phyloP scores from a whole-genome alignment of 2,329 filamentous ascomycete genomes.

The Diplodia mutila region DNA sequence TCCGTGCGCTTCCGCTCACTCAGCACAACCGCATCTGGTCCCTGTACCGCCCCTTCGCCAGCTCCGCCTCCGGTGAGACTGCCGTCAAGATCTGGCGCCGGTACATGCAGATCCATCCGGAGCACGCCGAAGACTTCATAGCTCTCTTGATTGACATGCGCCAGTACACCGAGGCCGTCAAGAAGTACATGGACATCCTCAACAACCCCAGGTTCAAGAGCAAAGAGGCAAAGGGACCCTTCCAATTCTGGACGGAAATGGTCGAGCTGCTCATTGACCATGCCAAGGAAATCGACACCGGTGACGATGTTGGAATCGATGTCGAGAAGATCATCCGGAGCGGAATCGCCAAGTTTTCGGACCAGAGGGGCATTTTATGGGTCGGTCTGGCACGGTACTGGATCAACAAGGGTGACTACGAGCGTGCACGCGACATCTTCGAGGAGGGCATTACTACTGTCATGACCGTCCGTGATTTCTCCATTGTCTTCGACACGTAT shows the following conservation, averaged over 20 bases:
- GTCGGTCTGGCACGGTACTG: conserved; percentile 94
- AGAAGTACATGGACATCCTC: conserved; percentile 87
- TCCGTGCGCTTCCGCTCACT: conserved; percentile 88
- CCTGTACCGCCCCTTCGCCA: conserved; percentile 87
- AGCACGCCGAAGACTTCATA: conserved; percentile 94
- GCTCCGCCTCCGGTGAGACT: conserved; percentile 85
- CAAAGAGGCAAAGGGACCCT: conserved; percentile 91
- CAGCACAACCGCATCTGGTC: conserved; percentile 97
- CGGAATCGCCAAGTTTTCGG: conserved; percentile 85
- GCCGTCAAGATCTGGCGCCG: conserved; percentile 92
- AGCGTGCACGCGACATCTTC: conserved; percentile 88
- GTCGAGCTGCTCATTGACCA: conserved; percentile 91
- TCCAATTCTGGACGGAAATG: conserved; percentile 98
- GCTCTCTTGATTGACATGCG: conserved; percentile 80
- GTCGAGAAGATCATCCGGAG: conserved; percentile 92
- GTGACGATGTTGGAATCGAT: conserved; percentile 80
- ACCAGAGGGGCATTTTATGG: conserved; percentile 95
- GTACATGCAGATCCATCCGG: conserved; percentile 96
- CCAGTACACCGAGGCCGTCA: conserved; percentile 87
- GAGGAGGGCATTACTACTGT: conserved; percentile 97
- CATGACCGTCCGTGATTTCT: conserved; percentile 98
- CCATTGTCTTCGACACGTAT: conserved; percentile 93
- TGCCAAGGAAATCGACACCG: conserved; percentile 81
- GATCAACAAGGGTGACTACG: conserved; percentile 91
- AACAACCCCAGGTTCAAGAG: conserved; percentile 90